Base-by-base conservation (phyloP, 2,329 filamentous ascomycete genomes). In the Xylaria sp. region DNA sequence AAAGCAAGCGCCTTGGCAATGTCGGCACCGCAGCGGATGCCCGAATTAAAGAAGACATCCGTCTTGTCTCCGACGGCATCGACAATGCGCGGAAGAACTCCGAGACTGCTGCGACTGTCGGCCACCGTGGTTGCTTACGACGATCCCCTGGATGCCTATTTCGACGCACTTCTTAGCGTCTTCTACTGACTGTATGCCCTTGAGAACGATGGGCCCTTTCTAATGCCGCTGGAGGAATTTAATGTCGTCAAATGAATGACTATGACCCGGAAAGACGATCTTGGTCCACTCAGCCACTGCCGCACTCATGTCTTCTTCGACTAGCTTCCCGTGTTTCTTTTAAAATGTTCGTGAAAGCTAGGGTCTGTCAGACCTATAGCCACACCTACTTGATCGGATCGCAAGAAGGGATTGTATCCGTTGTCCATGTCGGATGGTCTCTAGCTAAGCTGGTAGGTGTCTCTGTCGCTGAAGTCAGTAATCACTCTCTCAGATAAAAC, bases 21-120 rank as follows among this genome's bases (percentile, higher is more conserved):
- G 67, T 88, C 86, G 0, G 84, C 83, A 1, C 85, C 86, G 38
- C 83, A 78, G 19, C 83, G 80, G 38, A 89, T 80, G 0, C 86
- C 87, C 70, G 66, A 82, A 68, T 90, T 88, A 14, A 90, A 83
- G 37, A 89, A 80, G 21, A 91, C 78, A 0, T 83, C 82, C 9
- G 88, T 77, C 61, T 79, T 81, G n/a, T 81, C 79, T 1, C 88
- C 84, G 0, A 87, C 87, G 1, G 84, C 85, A 5, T 87, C 85
- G 63, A 85, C 83, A 65, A 89, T 85, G 66, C 86, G 81, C 0
- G 84, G 82, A 46, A 89, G 75, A 70, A 86, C 79, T 57, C 86
- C 84, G 2, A 87, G 75, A 7, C 82, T 82, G 5, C 80, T 80
- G 6, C 82, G 86, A 74, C 74, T 88, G 85, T 25, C 85, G 74